Percentiles rank a stretch among this genome's conserved stretches.
Conservation (phyloP, 805 yeast species). For the Saccharomycopsis fibuligera region DNA sequence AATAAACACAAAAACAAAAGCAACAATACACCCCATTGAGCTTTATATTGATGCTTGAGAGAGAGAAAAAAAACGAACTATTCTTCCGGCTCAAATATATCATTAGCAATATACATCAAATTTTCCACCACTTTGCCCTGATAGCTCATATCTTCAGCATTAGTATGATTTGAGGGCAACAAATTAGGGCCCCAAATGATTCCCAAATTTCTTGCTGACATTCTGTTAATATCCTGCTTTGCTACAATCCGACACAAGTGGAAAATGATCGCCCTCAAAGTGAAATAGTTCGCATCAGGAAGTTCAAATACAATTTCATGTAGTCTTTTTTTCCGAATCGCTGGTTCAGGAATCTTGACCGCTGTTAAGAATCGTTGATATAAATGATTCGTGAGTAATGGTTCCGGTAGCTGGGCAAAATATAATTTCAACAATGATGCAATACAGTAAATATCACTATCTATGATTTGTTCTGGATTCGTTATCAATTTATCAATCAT, state of each 20-base stretch:
- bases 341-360: conserved; percentile 57
- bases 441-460: conserved; percentile 81
- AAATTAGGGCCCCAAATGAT: conserved; percentile 95
- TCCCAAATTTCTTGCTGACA: conserved; percentile 76
- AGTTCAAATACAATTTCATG: conserved; percentile 84
- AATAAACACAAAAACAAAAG: not conserved
- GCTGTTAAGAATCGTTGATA: conserved; percentile 61
- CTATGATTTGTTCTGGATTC: conserved; percentile 51
- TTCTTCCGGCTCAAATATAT: conserved; percentile 65
- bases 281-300: conserved; percentile 94
- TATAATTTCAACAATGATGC: conserved; percentile 81
- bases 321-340: conserved; percentile 60
- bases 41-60: too few relatives aligned
- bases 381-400: conserved; percentile 63
- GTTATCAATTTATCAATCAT: conserved; percentile 45
- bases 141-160: conserved; percentile 66
- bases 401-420: conserved; percentile 82
- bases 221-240: conserved; percentile 59
- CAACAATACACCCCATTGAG: too few relatives aligned
- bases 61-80: too few relatives aligned
- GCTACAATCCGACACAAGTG: conserved; percentile 73
- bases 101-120: conserved; percentile 74
- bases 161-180: conserved; percentile 59
- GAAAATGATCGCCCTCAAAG: conserved; percentile 75
- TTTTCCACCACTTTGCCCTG: conserved; percentile 80